Base-by-base conservation (phyloP, 1,284 basidiomycete genomes). In the Rhodotorula sp. region DNA sequence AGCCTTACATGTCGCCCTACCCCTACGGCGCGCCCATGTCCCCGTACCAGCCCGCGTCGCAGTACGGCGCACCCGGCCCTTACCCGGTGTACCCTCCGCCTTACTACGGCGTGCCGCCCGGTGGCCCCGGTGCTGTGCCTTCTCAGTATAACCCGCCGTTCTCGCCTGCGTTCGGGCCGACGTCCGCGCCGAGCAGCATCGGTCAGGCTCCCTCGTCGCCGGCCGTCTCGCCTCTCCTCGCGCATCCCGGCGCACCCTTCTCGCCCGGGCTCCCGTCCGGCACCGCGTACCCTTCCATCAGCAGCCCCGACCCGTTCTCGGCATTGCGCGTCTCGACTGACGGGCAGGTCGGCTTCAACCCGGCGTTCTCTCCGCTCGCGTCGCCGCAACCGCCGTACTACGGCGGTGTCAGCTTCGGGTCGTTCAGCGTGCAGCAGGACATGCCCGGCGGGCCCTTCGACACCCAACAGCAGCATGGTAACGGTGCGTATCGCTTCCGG, bases 251-350 rank as follows among this genome's bases (percentile, higher is more conserved):
- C 27, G 23, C 57, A 7, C 60, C 67, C 44, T 68, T 66, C 67
- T 68, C 70, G n/a, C 66, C 59, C 4, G 62, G 41, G 4, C 17
- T 34, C 54, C 55, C 61, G 25, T 34, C 54, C n/a, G 34, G 55
- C 21, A 19, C 50, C 13, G 52, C 34, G 4, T 68, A 61, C 49
- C 71, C 64, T 21, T 57, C 64, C 25, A 56, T 66, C 44, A 45
- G 34, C 23, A 62, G 55, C 8, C 65, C 65, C 3, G 68, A 73
- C 34, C 72, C 72, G n/a, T 68, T 70, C 53, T 42, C 52, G 17
- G 63, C 68, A 2, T 25, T 72, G 8, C 46, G 66, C n/a, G 57
- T 70, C 52, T 44, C 49, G 42, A 19, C 42, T 13, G 60, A 53
- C 23, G 34, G 17, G 17, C 42, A 66, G 25, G 53, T 54, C 27